Percentiles rank a stretch among this genome's conserved stretches.
Evolutionary conservation across 371 early-diverging fungal genomes (phyloP).

Genomic region (Mucor velutinosus): DNA sequence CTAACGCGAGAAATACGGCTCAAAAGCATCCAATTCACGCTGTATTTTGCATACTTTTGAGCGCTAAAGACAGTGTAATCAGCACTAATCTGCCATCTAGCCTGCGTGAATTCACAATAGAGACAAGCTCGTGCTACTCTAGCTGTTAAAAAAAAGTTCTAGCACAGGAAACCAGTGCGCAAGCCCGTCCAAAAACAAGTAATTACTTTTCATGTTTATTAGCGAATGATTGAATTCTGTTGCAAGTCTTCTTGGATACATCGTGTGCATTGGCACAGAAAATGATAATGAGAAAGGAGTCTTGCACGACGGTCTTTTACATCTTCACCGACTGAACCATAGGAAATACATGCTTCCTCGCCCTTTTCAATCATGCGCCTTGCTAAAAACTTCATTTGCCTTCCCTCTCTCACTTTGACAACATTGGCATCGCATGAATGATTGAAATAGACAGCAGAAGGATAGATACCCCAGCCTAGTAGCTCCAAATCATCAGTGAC

Average conservation of each 20-base stretch:
- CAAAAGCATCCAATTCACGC: too few relatives aligned
- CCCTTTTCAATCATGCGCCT: conserved; percentile 47
- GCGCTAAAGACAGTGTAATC: too few relatives aligned
- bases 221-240: background rate
- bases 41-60: too few relatives aligned
- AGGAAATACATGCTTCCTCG: conserved; percentile 75
- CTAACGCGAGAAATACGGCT: too few relatives aligned
- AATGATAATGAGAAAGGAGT: conserved; percentile 64
- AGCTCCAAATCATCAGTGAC: conserved; percentile 52
- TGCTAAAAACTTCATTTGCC: conserved; percentile 64
- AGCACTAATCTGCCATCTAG: too few relatives aligned
- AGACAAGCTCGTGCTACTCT: too few relatives aligned
- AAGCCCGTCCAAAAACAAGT: background rate
- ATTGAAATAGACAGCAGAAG: conserved; percentile 78
- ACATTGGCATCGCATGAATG: conserved; percentile 79
- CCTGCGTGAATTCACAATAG: too few relatives aligned
- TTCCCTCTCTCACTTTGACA: conserved; percentile 48
- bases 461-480: conserved; percentile 69
- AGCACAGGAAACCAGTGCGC: background rate
- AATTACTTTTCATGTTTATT: background rate
- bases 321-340: conserved; percentile 54
- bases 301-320: conserved; percentile 47
- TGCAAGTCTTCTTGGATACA: conserved; percentile 54
- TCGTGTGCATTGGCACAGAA: conserved; percentile 69
- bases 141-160: too few relatives aligned